Percentiles rank a stretch among this genome's conserved stretches.
Conservation (phyloP, 2,329 filamentous ascomycete genomes). For the Fusarium longipes region DNA sequence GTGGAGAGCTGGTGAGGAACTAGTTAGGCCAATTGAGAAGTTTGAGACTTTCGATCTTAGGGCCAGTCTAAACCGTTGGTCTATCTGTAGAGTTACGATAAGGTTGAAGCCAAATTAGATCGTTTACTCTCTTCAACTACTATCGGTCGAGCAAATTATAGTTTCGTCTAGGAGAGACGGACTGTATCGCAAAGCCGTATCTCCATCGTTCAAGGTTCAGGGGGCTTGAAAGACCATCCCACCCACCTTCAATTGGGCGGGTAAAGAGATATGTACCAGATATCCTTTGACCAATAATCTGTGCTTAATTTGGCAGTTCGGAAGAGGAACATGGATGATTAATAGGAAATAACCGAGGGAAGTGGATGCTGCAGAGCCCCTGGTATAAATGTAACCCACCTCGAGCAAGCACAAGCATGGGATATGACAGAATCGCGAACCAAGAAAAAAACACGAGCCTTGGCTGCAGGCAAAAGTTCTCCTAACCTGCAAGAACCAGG, state of each 20-base stretch:
- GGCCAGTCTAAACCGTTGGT: neutral
- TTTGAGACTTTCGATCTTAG: neutral
- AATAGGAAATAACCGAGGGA: constrained; percentile 4
- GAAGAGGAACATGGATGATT: neutral
- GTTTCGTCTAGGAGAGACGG: neutral
- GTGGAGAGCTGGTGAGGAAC: neutral
- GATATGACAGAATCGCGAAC: neutral
- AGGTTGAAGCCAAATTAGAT: neutral
- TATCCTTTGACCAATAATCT: neutral
- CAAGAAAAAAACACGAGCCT: constrained; percentile 22
- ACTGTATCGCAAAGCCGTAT: neutral
- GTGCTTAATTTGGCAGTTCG: neutral
- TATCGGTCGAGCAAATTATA: neutral
- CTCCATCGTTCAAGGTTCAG: neutral
- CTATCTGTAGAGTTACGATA: neutral
- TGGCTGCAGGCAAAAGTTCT: constrained; percentile 32
- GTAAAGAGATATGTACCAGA: neutral
- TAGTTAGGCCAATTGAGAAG: neutral
- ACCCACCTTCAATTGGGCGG: neutral
- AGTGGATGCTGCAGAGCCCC: neutral
- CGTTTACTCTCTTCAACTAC: neutral
- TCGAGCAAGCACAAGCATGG: neutral
- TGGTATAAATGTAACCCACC: constrained; percentile 2
- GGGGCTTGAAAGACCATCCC: neutral
- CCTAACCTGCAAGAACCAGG: neutral